phyloP scores from a whole-genome alignment of 139 green algal genomes.

The Chlamydomonas incerta region DNA sequence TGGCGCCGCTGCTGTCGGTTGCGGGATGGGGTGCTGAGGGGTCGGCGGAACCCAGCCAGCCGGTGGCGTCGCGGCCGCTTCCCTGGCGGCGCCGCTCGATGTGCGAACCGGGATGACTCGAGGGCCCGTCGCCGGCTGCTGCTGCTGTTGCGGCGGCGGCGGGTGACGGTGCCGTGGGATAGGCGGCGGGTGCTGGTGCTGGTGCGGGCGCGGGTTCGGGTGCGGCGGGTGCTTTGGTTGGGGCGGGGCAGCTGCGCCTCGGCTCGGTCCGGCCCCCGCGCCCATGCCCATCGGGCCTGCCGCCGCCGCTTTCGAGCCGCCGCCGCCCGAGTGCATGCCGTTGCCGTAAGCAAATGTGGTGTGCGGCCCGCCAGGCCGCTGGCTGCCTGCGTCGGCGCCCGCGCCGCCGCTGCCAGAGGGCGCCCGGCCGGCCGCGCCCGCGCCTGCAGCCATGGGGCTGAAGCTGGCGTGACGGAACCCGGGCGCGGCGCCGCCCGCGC shows the following conservation, averaged over 20 bases:
- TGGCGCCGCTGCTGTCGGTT: background rate
- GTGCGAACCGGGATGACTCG: constrained; percentile 13
- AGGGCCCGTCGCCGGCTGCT: background rate
- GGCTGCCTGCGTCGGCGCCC: background rate
- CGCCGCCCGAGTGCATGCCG: background rate
- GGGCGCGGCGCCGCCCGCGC: background rate
- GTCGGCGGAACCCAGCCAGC: background rate
- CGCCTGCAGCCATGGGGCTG: background rate
- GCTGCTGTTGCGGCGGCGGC: background rate
- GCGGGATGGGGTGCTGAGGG: background rate
- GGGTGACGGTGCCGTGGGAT: background rate
- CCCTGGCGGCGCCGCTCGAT: no score
- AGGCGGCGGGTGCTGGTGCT: background rate
- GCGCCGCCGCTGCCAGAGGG: background rate
- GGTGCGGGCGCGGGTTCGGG: background rate
- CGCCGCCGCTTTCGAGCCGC: background rate
- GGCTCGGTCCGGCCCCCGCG: background rate
- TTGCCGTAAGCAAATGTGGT: no score
- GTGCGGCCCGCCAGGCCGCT: no score
- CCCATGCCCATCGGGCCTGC: constrained; percentile 16
- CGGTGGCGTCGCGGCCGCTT: no score
- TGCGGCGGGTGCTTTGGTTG: background rate
- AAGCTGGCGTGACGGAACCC: background rate
- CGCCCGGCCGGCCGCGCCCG: background rate
- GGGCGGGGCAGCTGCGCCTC: background rate